A percentile compares a stretch with the other conserved stretches of the same genome.
phyloP scores from a whole-genome alignment of 306 rosid genomes.

The Rubus parviflorus region DNA sequence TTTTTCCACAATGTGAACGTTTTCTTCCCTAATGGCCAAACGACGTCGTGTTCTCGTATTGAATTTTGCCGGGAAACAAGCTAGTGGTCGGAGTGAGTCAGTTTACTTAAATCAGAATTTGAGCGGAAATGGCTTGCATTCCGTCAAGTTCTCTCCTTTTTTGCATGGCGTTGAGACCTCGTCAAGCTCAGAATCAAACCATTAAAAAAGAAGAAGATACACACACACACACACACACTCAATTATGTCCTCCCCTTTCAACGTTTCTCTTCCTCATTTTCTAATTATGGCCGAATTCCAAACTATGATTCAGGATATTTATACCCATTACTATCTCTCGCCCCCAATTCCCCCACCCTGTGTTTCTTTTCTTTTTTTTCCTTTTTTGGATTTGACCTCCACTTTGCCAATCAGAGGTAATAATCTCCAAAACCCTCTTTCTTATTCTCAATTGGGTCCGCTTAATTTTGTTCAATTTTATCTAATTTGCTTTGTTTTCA shows the following conservation, averaged over 20 bases:
- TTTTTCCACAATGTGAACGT: neutral
- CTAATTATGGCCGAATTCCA: conserved; percentile 25
- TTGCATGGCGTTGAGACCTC: conserved; percentile 29
- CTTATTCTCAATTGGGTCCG: neutral
- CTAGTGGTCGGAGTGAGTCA: neutral
- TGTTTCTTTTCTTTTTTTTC: neutral
- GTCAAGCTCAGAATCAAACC: conserved; percentile 39
- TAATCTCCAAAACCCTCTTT: neutral
- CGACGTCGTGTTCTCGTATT: neutral
- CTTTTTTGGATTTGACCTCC: conserved; percentile 8
- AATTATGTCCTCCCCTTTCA: neutral
- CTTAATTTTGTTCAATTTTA: neutral
- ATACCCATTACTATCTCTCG: conserved; percentile 23
- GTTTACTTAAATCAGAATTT: neutral
- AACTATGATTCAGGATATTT: conserved; percentile 26
- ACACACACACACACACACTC: neutral
- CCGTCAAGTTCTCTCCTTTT: conserved; percentile 18
- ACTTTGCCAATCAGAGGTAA: conserved; percentile 33
- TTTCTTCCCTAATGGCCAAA: neutral
- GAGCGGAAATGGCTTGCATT: conserved; percentile 30
- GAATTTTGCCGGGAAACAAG: conserved; percentile 14
- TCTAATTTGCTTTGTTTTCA: neutral
- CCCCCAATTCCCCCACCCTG: neutral
- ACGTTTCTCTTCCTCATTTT: conserved; percentile 33
- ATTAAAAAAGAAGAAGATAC: neutral